These are phyloP conservation scores for Fusarium fracticaudum DNA, from an alignment of 2,329 filamentous ascomycete species.

Conservation along the genomic window DNA sequence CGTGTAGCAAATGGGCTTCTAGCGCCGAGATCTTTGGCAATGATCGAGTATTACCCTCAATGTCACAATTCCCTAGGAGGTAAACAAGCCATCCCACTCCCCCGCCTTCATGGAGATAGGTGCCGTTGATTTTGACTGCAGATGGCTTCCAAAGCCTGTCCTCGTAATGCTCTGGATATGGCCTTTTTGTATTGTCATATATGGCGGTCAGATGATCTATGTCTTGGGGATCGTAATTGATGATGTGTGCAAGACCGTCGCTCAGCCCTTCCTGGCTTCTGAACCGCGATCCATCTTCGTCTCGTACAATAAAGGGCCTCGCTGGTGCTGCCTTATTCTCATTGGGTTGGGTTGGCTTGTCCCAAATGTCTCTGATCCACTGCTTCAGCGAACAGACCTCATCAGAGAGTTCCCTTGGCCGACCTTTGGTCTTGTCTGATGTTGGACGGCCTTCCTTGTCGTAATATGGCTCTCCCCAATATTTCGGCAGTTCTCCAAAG, in stretches of 20 bases:
- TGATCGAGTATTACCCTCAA: accelerated
- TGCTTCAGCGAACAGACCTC: neutral
- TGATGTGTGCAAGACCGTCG: neutral
- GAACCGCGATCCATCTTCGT: neutral
- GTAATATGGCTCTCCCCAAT: neutral
- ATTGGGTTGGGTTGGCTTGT: neutral
- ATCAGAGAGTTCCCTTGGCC: neutral
- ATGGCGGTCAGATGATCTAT: neutral
- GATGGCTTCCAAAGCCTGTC: neutral
- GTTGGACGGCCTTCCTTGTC: neutral
- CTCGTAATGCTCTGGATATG: accelerated
- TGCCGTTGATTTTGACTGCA: neutral
- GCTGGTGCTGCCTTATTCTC: neutral
- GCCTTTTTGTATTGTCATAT: neutral
- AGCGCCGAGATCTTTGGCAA: neutral
- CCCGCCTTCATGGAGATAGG: neutral
- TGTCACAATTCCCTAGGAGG: neutral
- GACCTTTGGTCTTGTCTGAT: neutral
- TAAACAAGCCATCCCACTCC: neutral
- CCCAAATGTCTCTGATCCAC: neutral
- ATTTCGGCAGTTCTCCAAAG: neutral
- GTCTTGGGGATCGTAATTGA: neutral
- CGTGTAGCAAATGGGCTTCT: neutral
- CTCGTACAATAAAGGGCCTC: neutral
- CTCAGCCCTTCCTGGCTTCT: neutral